These are phyloP conservation scores for Halophytophthora polymorphica DNA, from an alignment of 352 stramenopile species.

Conservation along the genomic window DNA sequence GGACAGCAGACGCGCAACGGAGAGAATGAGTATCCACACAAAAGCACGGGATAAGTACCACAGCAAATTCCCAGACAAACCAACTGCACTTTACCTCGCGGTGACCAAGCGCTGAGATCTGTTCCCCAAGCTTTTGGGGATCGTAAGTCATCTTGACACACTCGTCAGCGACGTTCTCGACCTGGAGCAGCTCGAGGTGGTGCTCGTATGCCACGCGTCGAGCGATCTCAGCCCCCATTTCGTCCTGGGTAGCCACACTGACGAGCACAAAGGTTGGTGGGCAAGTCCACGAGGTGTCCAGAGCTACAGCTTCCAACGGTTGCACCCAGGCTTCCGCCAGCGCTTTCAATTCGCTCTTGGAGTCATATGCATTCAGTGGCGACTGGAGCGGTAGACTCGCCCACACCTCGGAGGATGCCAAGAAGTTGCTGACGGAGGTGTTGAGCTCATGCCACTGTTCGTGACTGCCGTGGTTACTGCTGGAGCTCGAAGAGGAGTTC, in stretches of 20 bases:
- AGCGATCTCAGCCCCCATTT: constrained; percentile 13
- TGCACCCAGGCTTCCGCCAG: constrained; percentile 9
- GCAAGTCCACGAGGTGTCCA: constrained; percentile 21
- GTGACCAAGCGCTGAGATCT: constrained; percentile 25
- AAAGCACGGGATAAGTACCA: neutral
- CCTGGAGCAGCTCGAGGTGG: constrained; percentile 26
- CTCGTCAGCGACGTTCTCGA: constrained; percentile 52
- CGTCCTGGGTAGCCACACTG: constrained; percentile 33
- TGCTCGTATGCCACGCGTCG: constrained; percentile 35
- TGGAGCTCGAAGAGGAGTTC: neutral
- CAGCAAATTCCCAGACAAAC: neutral
- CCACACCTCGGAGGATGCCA: constrained; percentile 26
- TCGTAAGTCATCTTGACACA: constrained; percentile 53
- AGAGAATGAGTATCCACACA: constrained; percentile 1
- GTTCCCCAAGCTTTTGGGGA: constrained; percentile 40
- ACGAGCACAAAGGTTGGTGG: constrained; percentile 21
- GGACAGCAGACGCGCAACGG: neutral
- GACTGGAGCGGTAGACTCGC: constrained; percentile 19
- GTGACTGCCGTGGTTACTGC: constrained; percentile 4
- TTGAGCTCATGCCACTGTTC: constrained; percentile 26
- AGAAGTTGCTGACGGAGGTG: constrained; percentile 22
- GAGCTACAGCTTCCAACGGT: neutral
- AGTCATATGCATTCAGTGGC: constrained; percentile 8
- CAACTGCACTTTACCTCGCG: constrained; percentile 36
- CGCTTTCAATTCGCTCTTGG: constrained; percentile 14